These are phyloP conservation scores for Cryomyces minteri DNA, from an alignment of 495 filamentous ascomycete species.

Conservation along the genomic window DNA sequence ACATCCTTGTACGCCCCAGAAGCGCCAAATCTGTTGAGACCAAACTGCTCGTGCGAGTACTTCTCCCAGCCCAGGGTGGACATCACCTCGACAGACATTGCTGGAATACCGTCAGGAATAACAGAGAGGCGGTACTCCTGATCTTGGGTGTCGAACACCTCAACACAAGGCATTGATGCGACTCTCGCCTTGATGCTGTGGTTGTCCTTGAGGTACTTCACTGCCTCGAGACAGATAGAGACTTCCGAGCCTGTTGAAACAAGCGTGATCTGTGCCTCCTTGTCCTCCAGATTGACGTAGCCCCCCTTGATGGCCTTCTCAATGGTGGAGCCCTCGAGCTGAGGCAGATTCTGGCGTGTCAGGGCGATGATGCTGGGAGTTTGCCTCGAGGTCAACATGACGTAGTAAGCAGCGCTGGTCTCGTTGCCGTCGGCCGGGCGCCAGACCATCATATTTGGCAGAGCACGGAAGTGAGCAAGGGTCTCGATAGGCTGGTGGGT, in stretches of 20 bases:
- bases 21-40: slow-evolving; percentile 95
- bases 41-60: slow-evolving; percentile 98
- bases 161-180: slow-evolving; percentile 90
- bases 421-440: slow-evolving; percentile 98
- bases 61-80: slow-evolving; percentile 91
- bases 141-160: slow-evolving; percentile 86
- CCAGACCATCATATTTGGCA: slow-evolving; percentile 99
- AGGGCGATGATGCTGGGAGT: slow-evolving; percentile 87
- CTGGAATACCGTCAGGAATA: slow-evolving; percentile 86
- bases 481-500: slow-evolving; percentile 99
- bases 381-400: slow-evolving; percentile 75
- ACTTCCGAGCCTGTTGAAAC: slow-evolving; percentile 95
- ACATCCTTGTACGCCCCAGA: slow-evolving; percentile 95
- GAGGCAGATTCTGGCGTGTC: slow-evolving; percentile 95
- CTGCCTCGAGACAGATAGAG: slow-evolving; percentile 78
- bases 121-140: slow-evolving; percentile 88
- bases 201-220: slow-evolving; percentile 75
- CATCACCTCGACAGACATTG: slow-evolving; percentile 87
- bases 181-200: slow-evolving; percentile 79
- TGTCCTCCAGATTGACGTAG: slow-evolving; percentile 71
- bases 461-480: slow-evolving; percentile 96
- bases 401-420: slow-evolving; percentile 94
- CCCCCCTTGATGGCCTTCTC: slow-evolving; percentile 83
- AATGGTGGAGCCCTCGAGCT: slow-evolving; percentile 83
- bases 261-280: slow-evolving; percentile 73